Conservation (phyloP, 768 basidiomycete genomes). For the Lepiota venenata region DNA sequence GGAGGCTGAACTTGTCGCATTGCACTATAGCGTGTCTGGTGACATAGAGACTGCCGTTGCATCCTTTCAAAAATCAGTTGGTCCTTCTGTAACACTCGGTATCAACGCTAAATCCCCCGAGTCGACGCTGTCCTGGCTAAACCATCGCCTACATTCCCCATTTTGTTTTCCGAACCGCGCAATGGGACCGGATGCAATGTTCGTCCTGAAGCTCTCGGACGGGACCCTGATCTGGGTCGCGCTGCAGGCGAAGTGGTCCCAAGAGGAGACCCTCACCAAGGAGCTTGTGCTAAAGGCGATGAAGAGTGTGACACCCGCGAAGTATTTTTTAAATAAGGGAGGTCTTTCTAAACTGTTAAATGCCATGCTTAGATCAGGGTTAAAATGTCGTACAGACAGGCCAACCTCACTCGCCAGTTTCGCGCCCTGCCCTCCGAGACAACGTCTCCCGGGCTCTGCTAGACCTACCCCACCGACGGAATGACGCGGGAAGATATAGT, state of each 20-base stretch:
- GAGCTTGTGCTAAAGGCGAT: slow-evolving; percentile 31
- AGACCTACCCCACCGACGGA: slow-evolving; percentile 29
- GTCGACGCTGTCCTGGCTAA: slow-evolving; percentile 32
- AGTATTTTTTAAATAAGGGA: slow-evolving; percentile 39
- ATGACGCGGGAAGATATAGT: slow-evolving; percentile 35
- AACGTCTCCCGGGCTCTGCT: slow-evolving; percentile 23
- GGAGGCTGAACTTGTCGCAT: slow-evolving; percentile 33
- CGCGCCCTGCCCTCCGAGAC: slow-evolving; percentile 27
- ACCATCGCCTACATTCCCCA: slow-evolving; percentile 25
- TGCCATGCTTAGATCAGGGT: not conserved
- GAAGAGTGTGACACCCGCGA: slow-evolving; percentile 38
- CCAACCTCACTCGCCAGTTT: slow-evolving; percentile 28
- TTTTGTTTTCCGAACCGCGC: slow-evolving; percentile 37
- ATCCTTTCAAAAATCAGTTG: slow-evolving; percentile 23
- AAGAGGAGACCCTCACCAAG: slow-evolving; percentile 26
- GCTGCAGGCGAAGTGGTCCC: slow-evolving; percentile 37
- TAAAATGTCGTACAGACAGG: slow-evolving; percentile 26
- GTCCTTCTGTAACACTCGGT: slow-evolving; percentile 36
- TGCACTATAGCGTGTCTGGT: slow-evolving; percentile 23
- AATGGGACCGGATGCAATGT: slow-evolving; percentile 43
- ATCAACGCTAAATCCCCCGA: slow-evolving; percentile 32
- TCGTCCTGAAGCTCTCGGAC: slow-evolving; percentile 33
- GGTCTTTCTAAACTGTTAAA: not conserved
- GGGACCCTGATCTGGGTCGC: slow-evolving; percentile 38
- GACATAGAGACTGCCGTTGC: slow-evolving; percentile 27